A percentile compares a stretch with the other conserved stretches of the same genome.
These are phyloP conservation scores for Candida insectorum DNA, from an alignment of 805 yeast species.

Conservation along the genomic window DNA sequence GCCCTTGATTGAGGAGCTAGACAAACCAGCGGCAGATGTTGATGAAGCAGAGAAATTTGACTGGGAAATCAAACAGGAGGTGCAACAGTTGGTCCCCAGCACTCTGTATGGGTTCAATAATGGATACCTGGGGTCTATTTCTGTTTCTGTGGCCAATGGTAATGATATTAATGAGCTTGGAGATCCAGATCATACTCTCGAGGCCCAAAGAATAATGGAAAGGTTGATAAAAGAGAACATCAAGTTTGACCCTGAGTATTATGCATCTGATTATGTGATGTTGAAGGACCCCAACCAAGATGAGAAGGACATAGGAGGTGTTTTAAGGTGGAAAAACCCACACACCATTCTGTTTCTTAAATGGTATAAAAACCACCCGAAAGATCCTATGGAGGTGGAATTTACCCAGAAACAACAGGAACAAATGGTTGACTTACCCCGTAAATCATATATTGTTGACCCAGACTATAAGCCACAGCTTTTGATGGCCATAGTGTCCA, in stretches of 20 bases:
- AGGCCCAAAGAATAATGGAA: slow-evolving; percentile 60
- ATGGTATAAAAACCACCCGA: slow-evolving; percentile 43
- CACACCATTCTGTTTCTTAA: slow-evolving; percentile 39
- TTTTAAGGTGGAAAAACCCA: slow-evolving; percentile 55
- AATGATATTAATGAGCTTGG: slow-evolving; percentile 88
- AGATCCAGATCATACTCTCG: slow-evolving; percentile 68
- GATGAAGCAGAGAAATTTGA: slow-evolving; percentile 61
- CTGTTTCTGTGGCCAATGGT: slow-evolving; percentile 69
- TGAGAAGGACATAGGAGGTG: slow-evolving; percentile 40
- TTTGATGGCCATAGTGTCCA: slow-evolving; percentile 59
- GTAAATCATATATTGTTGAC: slow-evolving; percentile 54
- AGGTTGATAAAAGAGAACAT: slow-evolving; percentile 62
- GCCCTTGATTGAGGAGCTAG: slow-evolving; percentile 30
- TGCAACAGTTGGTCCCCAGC: slow-evolving; percentile 16
- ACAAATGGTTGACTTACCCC: slow-evolving; percentile 66
- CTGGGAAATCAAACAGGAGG: slow-evolving; percentile 84
- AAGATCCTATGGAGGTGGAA: slow-evolving; percentile 40
- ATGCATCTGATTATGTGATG: slow-evolving; percentile 75
- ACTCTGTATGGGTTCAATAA: slow-evolving; percentile 75
- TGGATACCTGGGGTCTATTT: slow-evolving; percentile 57
- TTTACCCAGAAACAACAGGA: slow-evolving; percentile 63
- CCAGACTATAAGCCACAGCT: slow-evolving; percentile 46
- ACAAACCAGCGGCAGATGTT: slow-evolving; percentile 13
- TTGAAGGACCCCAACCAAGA: slow-evolving; percentile 56
- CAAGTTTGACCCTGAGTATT: slow-evolving; percentile 85